A percentile compares a stretch with the other conserved stretches of the same genome.
These are phyloP conservation scores for Arachnomyces sp. DNA, from an alignment of 2,329 filamentous ascomycete species.

Conservation along the genomic window DNA sequence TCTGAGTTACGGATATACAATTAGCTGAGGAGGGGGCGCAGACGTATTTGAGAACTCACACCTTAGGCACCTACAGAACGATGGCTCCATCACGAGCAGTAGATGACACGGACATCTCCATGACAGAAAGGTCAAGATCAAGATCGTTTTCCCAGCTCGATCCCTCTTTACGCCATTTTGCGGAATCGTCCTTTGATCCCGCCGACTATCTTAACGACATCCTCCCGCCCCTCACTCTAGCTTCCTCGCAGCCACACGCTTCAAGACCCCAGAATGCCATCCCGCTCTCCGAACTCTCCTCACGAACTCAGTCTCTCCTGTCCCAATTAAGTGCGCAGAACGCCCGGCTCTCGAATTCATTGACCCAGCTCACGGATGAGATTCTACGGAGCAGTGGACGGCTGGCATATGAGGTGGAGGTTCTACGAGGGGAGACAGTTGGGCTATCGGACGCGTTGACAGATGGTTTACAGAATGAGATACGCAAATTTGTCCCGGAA, in stretches of 20 bases:
- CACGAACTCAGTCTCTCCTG: conserved; percentile 74
- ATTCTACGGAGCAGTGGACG: conserved; percentile 83
- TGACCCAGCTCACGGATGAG: conserved; percentile 89
- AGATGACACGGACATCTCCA: too few relatives aligned
- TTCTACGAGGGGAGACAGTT: conserved; percentile 79
- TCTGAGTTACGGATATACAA: too few relatives aligned
- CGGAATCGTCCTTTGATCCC: conserved; percentile 70
- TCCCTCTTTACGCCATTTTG: conserved; percentile 65
- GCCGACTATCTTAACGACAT: conserved; percentile 76
- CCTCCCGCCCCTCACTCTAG: conserved; percentile 59
- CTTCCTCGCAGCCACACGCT: conserved; percentile 33
- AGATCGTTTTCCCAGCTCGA: conserved; percentile 55
- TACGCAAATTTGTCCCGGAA: conserved; percentile 61
- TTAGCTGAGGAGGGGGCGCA: too few relatives aligned
- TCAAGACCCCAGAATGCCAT: conserved; percentile 42
- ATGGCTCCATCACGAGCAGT: too few relatives aligned
- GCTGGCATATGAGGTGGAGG: conserved; percentile 88
- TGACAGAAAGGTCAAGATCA: neutral
- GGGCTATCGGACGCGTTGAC: conserved; percentile 71
- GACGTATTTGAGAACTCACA: too few relatives aligned
- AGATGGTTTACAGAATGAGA: conserved; percentile 63
- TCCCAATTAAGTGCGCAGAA: conserved; percentile 86
- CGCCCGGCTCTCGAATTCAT: conserved; percentile 66
- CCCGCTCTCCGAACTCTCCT: conserved; percentile 67
- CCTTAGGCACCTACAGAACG: too few relatives aligned